These are phyloP conservation scores for Inga oerstediana DNA, from an alignment of 306 rosid genomes.

Conservation along the genomic window DNA sequence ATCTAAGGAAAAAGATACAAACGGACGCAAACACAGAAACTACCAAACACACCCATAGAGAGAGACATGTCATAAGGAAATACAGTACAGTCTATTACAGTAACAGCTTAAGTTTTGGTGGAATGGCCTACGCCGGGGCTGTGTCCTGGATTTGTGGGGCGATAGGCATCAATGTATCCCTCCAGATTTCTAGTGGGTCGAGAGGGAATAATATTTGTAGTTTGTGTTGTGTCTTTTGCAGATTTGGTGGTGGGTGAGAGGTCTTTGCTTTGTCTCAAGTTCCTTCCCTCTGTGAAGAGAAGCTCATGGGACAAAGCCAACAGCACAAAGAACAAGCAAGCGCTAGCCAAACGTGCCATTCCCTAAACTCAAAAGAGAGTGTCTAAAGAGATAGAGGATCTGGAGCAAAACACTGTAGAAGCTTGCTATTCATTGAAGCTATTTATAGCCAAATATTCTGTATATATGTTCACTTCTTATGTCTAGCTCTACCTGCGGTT, in stretches of 20 bases:
- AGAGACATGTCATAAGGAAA: background rate
- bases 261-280: slow-evolving; percentile 40
- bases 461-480: no score
- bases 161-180: slow-evolving; percentile 54
- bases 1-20: background rate
- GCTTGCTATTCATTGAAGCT: background rate
- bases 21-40: background rate
- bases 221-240: background rate
- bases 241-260: background rate
- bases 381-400: background rate
- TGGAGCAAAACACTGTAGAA: background rate
- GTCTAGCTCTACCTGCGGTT: no score
- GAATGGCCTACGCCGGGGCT: slow-evolving; percentile 90
- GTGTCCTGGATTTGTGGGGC: slow-evolving; percentile 77
- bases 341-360: slow-evolving; percentile 52
- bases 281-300: slow-evolving; percentile 54
- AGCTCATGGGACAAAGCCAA: slow-evolving; percentile 56
- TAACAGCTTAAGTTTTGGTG: slow-evolving; percentile 36
- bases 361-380: background rate
- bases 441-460: background rate
- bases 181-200: slow-evolving; percentile 18
- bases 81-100: background rate
- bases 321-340: slow-evolving; percentile 48
- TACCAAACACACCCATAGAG: background rate
- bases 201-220: background rate